Conservation (phyloP, 2,329 filamentous ascomycete genomes). For the Berkeleyomyces rouxiae region DNA sequence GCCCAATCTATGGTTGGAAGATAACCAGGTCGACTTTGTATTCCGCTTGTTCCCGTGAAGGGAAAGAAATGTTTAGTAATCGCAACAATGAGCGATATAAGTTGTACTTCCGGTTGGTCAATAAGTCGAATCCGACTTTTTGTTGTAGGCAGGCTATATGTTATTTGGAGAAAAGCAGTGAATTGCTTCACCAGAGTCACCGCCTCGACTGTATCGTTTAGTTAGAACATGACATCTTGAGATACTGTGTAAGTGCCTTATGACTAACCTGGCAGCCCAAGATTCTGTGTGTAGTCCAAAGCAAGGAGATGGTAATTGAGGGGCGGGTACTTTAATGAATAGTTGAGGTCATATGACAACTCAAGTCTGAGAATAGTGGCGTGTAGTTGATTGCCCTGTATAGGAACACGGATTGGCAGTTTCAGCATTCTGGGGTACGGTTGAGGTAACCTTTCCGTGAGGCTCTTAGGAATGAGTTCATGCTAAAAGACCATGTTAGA, state of each 20-base stretch:
- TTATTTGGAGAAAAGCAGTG: slow-evolving; percentile 1
- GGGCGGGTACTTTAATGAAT: slow-evolving; percentile 53
- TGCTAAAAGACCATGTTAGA: slow-evolving; percentile 27
- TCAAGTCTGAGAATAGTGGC: slow-evolving; percentile 43
- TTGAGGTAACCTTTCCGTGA: slow-evolving; percentile 40
- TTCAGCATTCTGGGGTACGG: slow-evolving; percentile 44
- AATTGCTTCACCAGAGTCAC: slow-evolving; percentile 10
- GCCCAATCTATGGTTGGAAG: slow-evolving; percentile 46
- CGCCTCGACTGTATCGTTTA: slow-evolving; percentile 15
- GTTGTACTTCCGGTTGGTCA: slow-evolving; percentile 56
- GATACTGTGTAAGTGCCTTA: background rate
- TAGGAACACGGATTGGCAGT: slow-evolving; percentile 24
- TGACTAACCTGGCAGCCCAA: slow-evolving; percentile 55
- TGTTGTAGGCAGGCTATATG: slow-evolving; percentile 1
- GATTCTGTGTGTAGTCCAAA: slow-evolving; percentile 50
- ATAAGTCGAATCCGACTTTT: slow-evolving; percentile 18
- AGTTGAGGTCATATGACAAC: slow-evolving; percentile 47
- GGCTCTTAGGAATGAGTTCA: slow-evolving; percentile 46
- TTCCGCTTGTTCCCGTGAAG: slow-evolving; percentile 35
- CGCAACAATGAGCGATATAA: slow-evolving; percentile 55
- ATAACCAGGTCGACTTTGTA: slow-evolving; percentile 14
- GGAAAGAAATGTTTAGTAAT: slow-evolving; percentile 68
- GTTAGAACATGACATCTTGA: background rate
- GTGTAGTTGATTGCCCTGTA: slow-evolving; percentile 46
- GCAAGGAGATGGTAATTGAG: slow-evolving; percentile 55